A percentile compares a stretch with the other conserved stretches of the same genome.
Conservation (phyloP, 768 basidiomycete species). For the Gyrodon lividus region DNA sequence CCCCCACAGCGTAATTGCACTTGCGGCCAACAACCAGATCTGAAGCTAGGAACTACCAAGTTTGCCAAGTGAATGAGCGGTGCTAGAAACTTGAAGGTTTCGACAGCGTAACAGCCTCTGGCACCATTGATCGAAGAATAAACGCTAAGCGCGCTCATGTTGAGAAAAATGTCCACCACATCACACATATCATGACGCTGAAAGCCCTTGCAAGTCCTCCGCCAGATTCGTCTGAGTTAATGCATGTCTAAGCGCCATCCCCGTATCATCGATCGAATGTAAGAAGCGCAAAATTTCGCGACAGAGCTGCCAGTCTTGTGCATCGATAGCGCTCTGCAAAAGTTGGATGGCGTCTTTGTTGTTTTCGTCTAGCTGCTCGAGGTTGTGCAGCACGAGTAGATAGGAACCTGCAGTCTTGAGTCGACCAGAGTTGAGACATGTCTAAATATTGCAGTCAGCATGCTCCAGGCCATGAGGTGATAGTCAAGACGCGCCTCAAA, state of each 20-base stretch:
- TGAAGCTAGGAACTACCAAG: too few relatives aligned
- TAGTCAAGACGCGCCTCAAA: slow-evolving; percentile 68
- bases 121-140: too few relatives aligned
- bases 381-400: slow-evolving; percentile 87
- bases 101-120: too few relatives aligned
- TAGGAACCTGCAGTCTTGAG: slow-evolving; percentile 91
- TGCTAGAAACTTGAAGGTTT: too few relatives aligned
- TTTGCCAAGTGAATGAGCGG: too few relatives aligned
- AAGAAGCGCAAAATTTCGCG: slow-evolving; percentile 90
- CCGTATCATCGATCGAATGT: slow-evolving; percentile 88
- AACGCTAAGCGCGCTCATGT: too few relatives aligned
- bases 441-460: slow-evolving; percentile 42
- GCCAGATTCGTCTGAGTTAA: slow-evolving; percentile 50
- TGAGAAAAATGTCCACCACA: too few relatives aligned
- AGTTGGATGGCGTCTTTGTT: slow-evolving; percentile 80
- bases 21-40: too few relatives aligned
- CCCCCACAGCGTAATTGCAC: too few relatives aligned
- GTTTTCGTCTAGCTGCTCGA: slow-evolving; percentile 82
- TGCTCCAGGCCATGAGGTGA: not conserved
- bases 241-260: slow-evolving; percentile 63
- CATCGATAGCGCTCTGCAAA: slow-evolving; percentile 69
- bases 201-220: slow-evolving; percentile 6
- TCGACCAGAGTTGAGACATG: slow-evolving; percentile 67
- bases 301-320: slow-evolving; percentile 87
- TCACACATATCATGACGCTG: not conserved